These are phyloP conservation scores for Rhodotorula paludigena DNA, from an alignment of 768 basidiomycete genomes.

Conservation along the genomic window DNA sequence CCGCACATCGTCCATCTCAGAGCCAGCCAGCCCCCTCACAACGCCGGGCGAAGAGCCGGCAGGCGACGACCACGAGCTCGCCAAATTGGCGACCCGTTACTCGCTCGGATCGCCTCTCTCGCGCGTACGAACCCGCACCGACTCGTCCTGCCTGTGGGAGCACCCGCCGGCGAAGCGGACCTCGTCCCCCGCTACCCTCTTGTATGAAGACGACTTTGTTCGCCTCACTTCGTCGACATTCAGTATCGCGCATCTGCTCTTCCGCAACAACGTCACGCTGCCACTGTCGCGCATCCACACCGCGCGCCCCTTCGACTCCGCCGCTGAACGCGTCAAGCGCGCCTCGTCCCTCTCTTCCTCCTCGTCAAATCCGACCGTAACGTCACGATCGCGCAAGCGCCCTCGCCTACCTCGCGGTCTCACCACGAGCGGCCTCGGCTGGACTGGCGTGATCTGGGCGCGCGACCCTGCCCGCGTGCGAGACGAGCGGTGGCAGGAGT, in stretches of 20 bases:
- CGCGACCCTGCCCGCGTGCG: not conserved
- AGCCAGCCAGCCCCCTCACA: not conserved
- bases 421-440: not conserved
- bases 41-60: not conserved
- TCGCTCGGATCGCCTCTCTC: not conserved
- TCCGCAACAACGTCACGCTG: not conserved
- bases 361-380: not conserved
- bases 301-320: not conserved
- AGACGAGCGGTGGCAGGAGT: not conserved
- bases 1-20: not conserved
- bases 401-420: not conserved
- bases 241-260: not conserved
- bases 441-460: conserved; percentile 2
- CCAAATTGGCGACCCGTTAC: not conserved
- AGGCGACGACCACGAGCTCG: not conserved
- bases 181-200: not conserved
- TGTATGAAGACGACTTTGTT: conserved; percentile 3
- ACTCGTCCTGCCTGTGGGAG: not conserved
- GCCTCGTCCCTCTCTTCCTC: not conserved
- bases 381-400: not conserved
- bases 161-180: not conserved
- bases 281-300: not conserved
- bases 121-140: conserved; percentile 1
- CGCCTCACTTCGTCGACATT: not conserved
- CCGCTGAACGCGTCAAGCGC: not conserved